Evolutionary conservation across 1,139 yeast genomes (phyloP).

Genomic region (Hansenula sp.): DNA sequence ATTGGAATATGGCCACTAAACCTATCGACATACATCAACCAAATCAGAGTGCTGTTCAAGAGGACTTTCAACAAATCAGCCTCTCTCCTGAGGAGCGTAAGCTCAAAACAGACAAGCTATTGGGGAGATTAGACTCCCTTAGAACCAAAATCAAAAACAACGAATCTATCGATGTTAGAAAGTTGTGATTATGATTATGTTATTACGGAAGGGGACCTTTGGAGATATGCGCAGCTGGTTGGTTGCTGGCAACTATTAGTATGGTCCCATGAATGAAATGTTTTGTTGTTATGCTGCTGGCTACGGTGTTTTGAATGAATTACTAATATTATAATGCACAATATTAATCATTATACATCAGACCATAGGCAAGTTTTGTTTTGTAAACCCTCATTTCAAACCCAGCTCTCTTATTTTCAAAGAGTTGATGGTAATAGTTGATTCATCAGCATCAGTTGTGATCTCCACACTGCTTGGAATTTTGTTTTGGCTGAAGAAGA

Average conservation of each 20-base stretch:
- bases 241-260: too few relatives aligned
- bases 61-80: not conserved
- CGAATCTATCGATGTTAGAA: conserved; percentile 3
- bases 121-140: not conserved
- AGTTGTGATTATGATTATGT: not conserved
- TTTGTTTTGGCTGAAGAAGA: conserved; percentile 20
- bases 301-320: too few relatives aligned
- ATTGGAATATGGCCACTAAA: not conserved
- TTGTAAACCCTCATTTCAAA: not conserved
- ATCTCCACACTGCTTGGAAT: conserved; percentile 17
- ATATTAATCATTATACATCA: too few relatives aligned
- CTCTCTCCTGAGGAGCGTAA: conserved; percentile 18
- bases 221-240: too few relatives aligned
- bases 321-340: too few relatives aligned
- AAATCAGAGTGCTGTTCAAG: not conserved
- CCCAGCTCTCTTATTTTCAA: not conserved
- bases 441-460: conserved; percentile 26
- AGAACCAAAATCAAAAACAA: conserved; percentile 3
- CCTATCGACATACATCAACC: not conserved
- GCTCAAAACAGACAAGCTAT: conserved; percentile 2
- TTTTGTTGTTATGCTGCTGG: too few relatives aligned
- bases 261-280: too few relatives aligned
- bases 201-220: too few relatives aligned
- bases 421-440: not conserved
- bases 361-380: too few relatives aligned